phyloP scores from a whole-genome alignment of 2,329 filamentous ascomycete species.

The Arthrobotrys sinensis region DNA sequence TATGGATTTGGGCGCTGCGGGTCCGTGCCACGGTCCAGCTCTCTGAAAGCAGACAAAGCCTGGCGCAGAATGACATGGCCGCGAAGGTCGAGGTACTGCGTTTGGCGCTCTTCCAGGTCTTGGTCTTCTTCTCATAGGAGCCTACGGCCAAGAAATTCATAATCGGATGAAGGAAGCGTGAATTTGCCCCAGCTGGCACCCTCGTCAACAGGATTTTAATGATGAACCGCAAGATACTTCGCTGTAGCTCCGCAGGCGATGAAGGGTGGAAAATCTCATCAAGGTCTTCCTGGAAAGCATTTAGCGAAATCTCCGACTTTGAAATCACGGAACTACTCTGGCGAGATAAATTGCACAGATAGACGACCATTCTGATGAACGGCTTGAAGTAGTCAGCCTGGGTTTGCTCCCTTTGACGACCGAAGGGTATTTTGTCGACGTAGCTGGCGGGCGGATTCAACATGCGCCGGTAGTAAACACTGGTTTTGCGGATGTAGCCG shows the following conservation, averaged over 20 bases:
- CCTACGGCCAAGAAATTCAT: constrained; percentile 20
- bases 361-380: constrained; percentile 6
- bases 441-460: not conserved
- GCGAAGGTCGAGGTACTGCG: constrained; percentile 2
- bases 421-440: constrained; percentile 1
- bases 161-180: not conserved
- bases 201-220: not conserved
- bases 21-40: not conserved
- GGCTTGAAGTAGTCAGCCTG: not conserved
- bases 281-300: not conserved
- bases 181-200: not conserved
- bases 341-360: not conserved
- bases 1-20: no score
- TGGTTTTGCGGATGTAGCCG: constrained; percentile 5
- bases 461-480: constrained; percentile 5
- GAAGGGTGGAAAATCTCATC: not conserved
- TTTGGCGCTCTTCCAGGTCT: not conserved
- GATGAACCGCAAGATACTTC: not conserved
- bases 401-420: not conserved
- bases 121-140: not conserved
- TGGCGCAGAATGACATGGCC: constrained; percentile 2
- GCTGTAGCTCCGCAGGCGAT: not conserved
- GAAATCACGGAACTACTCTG: not conserved
- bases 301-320: not conserved
- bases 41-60: not conserved